A percentile compares a stretch with the other conserved stretches of the same genome.
These are phyloP conservation scores for Penicillium freii DNA, from an alignment of 2,329 filamentous ascomycete species.

Conservation along the genomic window DNA sequence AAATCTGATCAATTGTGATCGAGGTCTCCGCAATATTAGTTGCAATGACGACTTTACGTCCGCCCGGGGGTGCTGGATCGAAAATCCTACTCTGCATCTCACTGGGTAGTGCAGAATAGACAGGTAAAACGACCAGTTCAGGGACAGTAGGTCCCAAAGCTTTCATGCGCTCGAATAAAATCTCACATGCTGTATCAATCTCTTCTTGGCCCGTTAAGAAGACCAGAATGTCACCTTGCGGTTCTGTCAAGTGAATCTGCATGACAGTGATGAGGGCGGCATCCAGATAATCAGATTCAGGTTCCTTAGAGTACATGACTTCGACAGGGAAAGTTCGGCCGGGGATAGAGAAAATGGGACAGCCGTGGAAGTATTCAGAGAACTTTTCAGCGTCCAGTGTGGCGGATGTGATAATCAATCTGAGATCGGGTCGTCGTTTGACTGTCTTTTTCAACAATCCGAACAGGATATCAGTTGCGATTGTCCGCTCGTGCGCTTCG, in stretches of 20 bases:
- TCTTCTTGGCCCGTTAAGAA: slow-evolving; percentile 98
- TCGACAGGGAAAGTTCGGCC: slow-evolving; percentile 94
- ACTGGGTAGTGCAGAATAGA: slow-evolving; percentile 90
- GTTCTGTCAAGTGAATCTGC: slow-evolving; percentile 95
- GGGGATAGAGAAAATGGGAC: slow-evolving; percentile 94
- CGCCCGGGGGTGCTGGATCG: slow-evolving; percentile 81
- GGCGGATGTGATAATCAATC: slow-evolving; percentile 93
- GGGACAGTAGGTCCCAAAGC: slow-evolving; percentile 86
- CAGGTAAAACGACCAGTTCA: slow-evolving; percentile 86
- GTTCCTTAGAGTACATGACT: slow-evolving; percentile 90
- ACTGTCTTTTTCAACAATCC: slow-evolving; percentile 91
- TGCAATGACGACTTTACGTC: slow-evolving; percentile 91
- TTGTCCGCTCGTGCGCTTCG: slow-evolving; percentile 95
- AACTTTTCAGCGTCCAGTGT: slow-evolving; percentile 98
- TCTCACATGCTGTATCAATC: slow-evolving; percentile 92
- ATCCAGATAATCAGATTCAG: slow-evolving; percentile 93
- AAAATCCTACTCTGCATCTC: slow-evolving; percentile 96
- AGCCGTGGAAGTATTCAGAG: slow-evolving; percentile 91
- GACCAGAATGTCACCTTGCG: slow-evolving; percentile 87
- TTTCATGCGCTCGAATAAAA: slow-evolving; percentile 94
- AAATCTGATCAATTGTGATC: slow-evolving; percentile 96
- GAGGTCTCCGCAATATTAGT: slow-evolving; percentile 98
- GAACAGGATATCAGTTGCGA: slow-evolving; percentile 93
- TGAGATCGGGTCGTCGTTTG: slow-evolving; percentile 79
- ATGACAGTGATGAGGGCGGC: slow-evolving; percentile 93